Percentiles rank a stretch among this genome's conserved stretches.
Conservation (phyloP, 495 filamentous ascomycete genomes). For the Aspergillus nanangensis region DNA sequence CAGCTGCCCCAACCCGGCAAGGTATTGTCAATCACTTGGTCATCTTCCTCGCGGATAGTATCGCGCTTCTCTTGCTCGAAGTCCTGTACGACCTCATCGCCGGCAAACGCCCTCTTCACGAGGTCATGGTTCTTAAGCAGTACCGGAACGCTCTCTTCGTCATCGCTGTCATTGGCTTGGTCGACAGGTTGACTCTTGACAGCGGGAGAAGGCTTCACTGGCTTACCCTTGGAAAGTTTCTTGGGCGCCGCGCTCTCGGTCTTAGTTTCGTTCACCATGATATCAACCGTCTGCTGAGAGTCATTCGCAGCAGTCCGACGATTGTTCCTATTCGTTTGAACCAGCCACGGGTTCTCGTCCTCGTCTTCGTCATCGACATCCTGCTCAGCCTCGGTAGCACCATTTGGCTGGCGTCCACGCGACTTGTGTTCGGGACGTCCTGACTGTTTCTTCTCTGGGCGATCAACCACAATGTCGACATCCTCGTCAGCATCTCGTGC, state of each 20-base stretch:
- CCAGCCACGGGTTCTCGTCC: constrained; percentile 49
- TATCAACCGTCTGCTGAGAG: constrained; percentile 35
- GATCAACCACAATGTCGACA: constrained; percentile 17
- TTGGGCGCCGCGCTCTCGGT: constrained; percentile 13
- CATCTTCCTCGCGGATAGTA: constrained; percentile 71
- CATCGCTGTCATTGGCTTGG: constrained; percentile 42
- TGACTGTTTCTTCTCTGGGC: constrained; percentile 20
- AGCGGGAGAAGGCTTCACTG: constrained; percentile 12
- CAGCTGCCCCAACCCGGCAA: constrained; percentile 91
- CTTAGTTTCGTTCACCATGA: constrained; percentile 28
- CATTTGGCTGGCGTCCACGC: constrained; percentile 12
- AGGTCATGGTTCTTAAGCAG: constrained; percentile 75
- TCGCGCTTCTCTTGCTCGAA: constrained; percentile 80
- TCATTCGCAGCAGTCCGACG: constrained; percentile 28
- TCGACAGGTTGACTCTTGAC: constrained; percentile 15
- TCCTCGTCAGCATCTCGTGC: constrained; percentile 20
- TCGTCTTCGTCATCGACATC: constrained; percentile 15
- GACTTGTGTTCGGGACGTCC: constrained; percentile 14
- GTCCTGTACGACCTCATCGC: constrained; percentile 78
- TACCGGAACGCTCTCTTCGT: constrained; percentile 58
- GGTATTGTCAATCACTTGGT: constrained; percentile 78
- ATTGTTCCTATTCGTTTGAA: constrained; percentile 36
- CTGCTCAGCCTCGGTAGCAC: constrained; percentile 17
- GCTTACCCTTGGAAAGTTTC: constrained; percentile 18
- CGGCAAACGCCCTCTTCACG: constrained; percentile 81